Evolutionary conservation across 306 rosid genomes (phyloP).

Genomic region (Citrullus colocynthis): DNA sequence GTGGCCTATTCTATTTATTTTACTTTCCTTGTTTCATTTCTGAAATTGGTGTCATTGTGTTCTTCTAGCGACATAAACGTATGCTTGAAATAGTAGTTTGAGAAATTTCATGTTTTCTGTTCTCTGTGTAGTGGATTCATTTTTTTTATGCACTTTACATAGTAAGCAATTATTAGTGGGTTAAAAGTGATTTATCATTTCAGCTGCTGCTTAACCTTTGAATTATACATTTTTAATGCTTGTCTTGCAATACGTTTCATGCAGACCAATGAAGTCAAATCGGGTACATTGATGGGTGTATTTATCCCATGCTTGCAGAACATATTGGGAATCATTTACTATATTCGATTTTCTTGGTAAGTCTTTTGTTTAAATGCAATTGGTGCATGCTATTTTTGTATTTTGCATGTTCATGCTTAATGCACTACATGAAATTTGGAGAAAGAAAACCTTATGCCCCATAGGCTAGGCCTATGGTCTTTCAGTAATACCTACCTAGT

Average conservation of each 20-base stretch:
- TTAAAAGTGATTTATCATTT: neutral
- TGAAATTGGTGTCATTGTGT: neutral
- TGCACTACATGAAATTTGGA: neutral
- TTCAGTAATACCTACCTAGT: neutral
- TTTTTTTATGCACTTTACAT: neutral
- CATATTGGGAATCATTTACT: conserved; percentile 98
- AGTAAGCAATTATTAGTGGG: neutral
- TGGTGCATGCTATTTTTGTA: neutral
- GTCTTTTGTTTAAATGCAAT: neutral
- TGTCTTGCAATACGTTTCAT: conserved; percentile 18
- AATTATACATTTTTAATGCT: conserved; percentile 9
- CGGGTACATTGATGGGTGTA: conserved; percentile 97
- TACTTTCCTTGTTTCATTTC: neutral
- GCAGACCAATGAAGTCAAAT: conserved; percentile 56
- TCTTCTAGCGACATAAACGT: neutral
- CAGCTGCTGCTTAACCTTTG: neutral
- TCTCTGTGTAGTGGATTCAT: neutral
- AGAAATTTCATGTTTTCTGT: neutral
- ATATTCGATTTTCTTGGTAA: conserved; percentile 95
- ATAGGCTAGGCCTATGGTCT: neutral
- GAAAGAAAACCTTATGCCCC: neutral
- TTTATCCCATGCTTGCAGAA: conserved; percentile 91
- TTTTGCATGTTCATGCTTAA: neutral
- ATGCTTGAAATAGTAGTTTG: neutral
- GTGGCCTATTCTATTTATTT: neutral